A percentile compares a stretch with the other conserved stretches of the same genome.
These are phyloP conservation scores for Zizania latifolia DNA, from an alignment of 176 grass and related monocot genomes.

Conservation along the genomic window DNA sequence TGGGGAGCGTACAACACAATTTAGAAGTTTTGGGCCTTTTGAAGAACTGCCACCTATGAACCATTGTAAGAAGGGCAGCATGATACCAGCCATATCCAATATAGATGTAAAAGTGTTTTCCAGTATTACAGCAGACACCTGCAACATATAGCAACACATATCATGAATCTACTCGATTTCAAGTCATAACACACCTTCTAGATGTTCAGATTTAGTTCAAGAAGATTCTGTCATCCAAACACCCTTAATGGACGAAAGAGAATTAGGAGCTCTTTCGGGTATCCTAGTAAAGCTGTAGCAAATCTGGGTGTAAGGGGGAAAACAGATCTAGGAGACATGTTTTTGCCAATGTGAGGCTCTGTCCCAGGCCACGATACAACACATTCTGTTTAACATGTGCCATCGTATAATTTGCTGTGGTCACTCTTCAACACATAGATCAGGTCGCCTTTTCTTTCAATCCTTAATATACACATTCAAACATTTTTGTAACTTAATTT, in stretches of 20 bases:
- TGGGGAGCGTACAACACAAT: constrained; percentile 86
- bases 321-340: neutral
- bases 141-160: constrained; percentile 28
- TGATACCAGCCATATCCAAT: constrained; percentile 92
- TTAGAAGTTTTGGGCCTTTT: constrained; percentile 86
- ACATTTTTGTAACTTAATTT: no score
- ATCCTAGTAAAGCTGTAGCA: constrained; percentile 1
- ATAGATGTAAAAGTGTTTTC: constrained; percentile 99
- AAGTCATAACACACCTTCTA: constrained; percentile 2
- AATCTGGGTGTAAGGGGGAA: neutral
- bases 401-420: neutral
- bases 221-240: neutral
- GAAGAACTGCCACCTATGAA: constrained; percentile 85
- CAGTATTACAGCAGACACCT: constrained; percentile 84
- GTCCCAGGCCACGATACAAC: neutral
- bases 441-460: no score
- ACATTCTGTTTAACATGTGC: neutral
- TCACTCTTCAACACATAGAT: no score
- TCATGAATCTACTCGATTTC: constrained; percentile 12
- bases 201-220: neutral
- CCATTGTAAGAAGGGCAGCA: constrained; percentile 92
- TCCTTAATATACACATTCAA: no score
- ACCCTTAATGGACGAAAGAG: constrained; percentile 2
- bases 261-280: neutral
- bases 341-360: neutral